Base-by-base conservation (phyloP, 1,284 basidiomycete genomes). In the Coriolopsis trogii region DNA sequence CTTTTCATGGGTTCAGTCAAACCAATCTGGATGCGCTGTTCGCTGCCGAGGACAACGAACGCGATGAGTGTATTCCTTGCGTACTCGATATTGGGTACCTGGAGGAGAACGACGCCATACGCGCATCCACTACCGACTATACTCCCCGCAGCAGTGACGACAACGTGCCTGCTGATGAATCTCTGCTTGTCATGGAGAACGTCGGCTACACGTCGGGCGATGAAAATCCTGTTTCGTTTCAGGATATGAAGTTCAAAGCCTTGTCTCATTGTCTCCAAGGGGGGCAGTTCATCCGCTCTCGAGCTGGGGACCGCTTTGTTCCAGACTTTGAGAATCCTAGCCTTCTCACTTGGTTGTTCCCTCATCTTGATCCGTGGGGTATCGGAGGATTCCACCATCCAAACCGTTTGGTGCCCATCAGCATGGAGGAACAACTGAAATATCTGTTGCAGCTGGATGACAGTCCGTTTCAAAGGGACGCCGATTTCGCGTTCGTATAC, bases 341-440 rank as follows among this genome's bases (percentile, higher is more conserved):
- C 0, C 21, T 61, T 1, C 31, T 61, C 23, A 37, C 49, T 0
- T 51, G 38, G 46, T 15, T 56, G 6, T 55, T 54, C 36, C 54
- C 51, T 3, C 53, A 59, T 30, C 24, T 60, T 1, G 53, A 58
- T 45, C 56, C 51, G 2, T 60, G 55, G 55, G 45, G 41, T 6
- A 57, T 57, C 1, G 51, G 56, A 0, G 44, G 48, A 0, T 50
- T 55, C 12, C n/a, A 31, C 26, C 36, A 56, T 16, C 34, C n/a
- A n/a, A 15, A 36, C 1, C 44, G 55, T 1, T 6, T 21, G 1
- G 1, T 3, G 5, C 25, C 13, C 16, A 31, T 46, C 3, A 43
- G 13, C 8, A 21, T 31, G 18, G 33, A 51, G 28, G 26, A 40
- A 36, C 42, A 49, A 47, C 1, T 51, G 29, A 16, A 31, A 4